phyloP scores from a whole-genome alignment of 78 protist genomes.

The Creolimax fragrantissima region DNA sequence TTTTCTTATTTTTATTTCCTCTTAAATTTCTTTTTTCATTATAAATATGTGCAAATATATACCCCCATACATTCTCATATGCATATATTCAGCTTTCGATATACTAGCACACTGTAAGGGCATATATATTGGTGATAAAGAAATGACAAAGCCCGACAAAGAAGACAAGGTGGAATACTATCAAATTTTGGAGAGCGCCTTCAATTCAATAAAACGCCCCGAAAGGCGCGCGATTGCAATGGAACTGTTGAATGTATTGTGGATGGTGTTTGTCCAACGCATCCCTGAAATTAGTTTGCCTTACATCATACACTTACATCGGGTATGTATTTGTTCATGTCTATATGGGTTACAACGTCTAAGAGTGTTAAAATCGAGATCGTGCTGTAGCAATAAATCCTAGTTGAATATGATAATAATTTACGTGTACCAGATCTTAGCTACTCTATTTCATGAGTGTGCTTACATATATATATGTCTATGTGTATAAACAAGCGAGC shows the following conservation, averaged over 20 bases:
- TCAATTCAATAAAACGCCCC: not conserved
- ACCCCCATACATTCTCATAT: not conserved
- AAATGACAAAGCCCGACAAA: not conserved
- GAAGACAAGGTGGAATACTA: not conserved
- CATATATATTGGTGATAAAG: not conserved
- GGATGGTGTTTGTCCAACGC: slow-evolving; percentile 12
- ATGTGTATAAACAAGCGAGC: no score
- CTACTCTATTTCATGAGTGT: no score
- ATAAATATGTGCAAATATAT: not conserved
- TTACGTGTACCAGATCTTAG: no score
- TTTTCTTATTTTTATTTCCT: not conserved
- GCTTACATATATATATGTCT: no score
- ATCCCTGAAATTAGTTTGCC: not conserved
- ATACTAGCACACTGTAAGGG: not conserved
- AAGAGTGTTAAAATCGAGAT: no score
- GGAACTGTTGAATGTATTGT: not conserved
- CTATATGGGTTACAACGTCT: no score
- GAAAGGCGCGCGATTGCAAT: not conserved
- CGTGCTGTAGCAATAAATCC: no score
- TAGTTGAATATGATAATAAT: no score
- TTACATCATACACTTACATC: not conserved
- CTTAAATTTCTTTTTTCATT: not conserved
- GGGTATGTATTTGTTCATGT: not conserved
- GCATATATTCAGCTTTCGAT: not conserved
- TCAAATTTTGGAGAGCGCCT: not conserved